Conservation (phyloP, 1,284 basidiomycete genomes). For the Flammula alnicola region DNA sequence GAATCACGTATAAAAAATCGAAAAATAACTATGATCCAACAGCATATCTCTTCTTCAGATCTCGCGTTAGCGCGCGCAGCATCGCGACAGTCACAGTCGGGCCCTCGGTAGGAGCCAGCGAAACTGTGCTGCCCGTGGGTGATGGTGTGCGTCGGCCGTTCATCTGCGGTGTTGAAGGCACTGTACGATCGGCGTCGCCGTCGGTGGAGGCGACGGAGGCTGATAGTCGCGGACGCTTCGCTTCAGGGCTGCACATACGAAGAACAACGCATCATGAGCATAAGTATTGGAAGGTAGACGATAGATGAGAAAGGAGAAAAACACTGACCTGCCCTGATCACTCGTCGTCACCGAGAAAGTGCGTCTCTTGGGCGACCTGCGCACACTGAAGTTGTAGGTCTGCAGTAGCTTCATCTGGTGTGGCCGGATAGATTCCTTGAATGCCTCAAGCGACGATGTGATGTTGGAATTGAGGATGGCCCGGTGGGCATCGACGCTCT, state of each 20-base stretch:
- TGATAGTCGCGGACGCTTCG: constrained; percentile 50
- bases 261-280: constrained; percentile 1
- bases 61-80: constrained; percentile 66
- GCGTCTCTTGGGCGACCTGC: constrained; percentile 47
- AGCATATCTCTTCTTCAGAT: constrained; percentile 59
- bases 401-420: constrained; percentile 41
- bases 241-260: constrained; percentile 30
- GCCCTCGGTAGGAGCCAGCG: too few species aligned
- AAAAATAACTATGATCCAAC: constrained; percentile 11
- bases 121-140: too few species aligned
- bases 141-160: too few species aligned
- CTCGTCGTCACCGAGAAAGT: constrained; percentile 38
- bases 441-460: constrained; percentile 31
- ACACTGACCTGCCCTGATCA: constrained; percentile 34
- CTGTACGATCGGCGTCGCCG: constrained; percentile 30
- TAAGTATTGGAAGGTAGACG: background rate
- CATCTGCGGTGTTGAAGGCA: constrained; percentile 33
- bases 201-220: constrained; percentile 34
- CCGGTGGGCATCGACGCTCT: constrained; percentile 22
- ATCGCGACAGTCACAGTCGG: constrained; percentile 63
- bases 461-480: constrained; percentile 39
- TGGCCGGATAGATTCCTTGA: constrained; percentile 33
- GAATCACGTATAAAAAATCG: too few species aligned
- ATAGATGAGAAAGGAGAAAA: too few species aligned
- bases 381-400: constrained; percentile 39